phyloP scores from a whole-genome alignment of 495 filamentous ascomycete species.

The Trichocladium uniseriatum region DNA sequence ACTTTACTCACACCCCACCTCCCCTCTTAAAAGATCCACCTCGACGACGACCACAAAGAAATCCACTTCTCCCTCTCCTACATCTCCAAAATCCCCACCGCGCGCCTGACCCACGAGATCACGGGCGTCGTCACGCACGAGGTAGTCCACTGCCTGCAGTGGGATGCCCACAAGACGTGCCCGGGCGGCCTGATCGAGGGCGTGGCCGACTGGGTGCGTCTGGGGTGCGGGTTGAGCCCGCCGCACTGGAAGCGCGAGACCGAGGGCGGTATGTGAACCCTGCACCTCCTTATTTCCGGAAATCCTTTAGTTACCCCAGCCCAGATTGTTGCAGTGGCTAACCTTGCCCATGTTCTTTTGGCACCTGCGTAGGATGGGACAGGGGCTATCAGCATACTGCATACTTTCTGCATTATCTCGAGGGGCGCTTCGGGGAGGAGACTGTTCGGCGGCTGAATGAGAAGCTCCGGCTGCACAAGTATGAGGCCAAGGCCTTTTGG shows the following conservation, averaged over 20 bases:
- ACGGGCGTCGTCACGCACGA: slow-evolving; percentile 81
- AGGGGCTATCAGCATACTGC: slow-evolving; percentile 86
- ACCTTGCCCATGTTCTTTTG: too few species aligned
- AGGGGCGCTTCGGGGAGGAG: slow-evolving; percentile 55
- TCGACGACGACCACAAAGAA: slow-evolving; percentile 88
- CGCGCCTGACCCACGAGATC: slow-evolving; percentile 54
- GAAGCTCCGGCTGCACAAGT: slow-evolving; percentile 47
- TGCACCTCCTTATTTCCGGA: too few species aligned
- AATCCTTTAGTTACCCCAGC: too few species aligned
- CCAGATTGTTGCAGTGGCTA: neutral
- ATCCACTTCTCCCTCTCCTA: slow-evolving; percentile 82
- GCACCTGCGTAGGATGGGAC: slow-evolving; percentile 58
- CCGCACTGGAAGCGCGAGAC: slow-evolving; percentile 70
- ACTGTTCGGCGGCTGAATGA: slow-evolving; percentile 70
- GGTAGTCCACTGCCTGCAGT: slow-evolving; percentile 94
- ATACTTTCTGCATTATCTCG: slow-evolving; percentile 77
- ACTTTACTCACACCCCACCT: neutral
- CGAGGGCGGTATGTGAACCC: slow-evolving; percentile 14
- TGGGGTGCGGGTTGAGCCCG: slow-evolving; percentile 62
- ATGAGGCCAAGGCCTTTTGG: slow-evolving; percentile 63
- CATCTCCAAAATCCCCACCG: slow-evolving; percentile 40
- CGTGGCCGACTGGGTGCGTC: slow-evolving; percentile 85
- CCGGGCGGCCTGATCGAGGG: slow-evolving; percentile 85
- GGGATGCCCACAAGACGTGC: slow-evolving; percentile 51
- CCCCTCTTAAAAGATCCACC: slow-evolving; percentile 37